Conservation (phyloP, 306 rosid species). For the Quillaja saponaria region DNA sequence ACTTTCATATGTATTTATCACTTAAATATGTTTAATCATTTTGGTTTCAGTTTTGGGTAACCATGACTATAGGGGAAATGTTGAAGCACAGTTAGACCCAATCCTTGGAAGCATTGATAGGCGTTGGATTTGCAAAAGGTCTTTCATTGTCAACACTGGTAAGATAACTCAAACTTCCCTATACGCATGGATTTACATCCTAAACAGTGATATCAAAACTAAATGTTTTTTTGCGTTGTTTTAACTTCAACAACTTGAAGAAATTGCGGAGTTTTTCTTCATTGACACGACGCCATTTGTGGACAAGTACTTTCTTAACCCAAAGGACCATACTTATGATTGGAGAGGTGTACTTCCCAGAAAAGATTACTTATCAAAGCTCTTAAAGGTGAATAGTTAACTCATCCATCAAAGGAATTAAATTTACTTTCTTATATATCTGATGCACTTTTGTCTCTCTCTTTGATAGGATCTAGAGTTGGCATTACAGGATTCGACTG, state of each 20-base stretch:
- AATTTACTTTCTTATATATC: too few relatives aligned
- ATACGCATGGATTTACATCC: neutral
- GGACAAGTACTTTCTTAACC: conserved; percentile 40
- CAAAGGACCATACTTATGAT: conserved; percentile 50
- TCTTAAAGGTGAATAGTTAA: conserved; percentile 30
- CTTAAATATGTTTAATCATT: neutral
- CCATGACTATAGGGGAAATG: conserved; percentile 62
- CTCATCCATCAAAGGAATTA: too few relatives aligned
- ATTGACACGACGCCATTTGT: conserved; percentile 54
- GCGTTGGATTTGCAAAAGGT: conserved; percentile 50
- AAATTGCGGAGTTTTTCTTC: conserved; percentile 44
- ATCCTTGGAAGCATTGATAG: conserved; percentile 41
- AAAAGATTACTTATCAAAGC: conserved; percentile 37
- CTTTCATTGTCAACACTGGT: conserved; percentile 48
- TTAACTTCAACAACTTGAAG: conserved; percentile 22
- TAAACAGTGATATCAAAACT: neutral
- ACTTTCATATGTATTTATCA: neutral
- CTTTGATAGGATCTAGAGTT: conserved; percentile 38
- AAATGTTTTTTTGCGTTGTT: neutral
- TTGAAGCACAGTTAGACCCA: conserved; percentile 45
- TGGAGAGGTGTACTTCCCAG: conserved; percentile 57
- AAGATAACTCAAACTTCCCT: neutral
- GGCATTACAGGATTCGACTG: conserved; percentile 37
- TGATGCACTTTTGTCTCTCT: neutral
- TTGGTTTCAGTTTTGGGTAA: conserved; percentile 46